phyloP scores from a whole-genome alignment of 805 yeast species.

The Yamadazyma philogaea region DNA sequence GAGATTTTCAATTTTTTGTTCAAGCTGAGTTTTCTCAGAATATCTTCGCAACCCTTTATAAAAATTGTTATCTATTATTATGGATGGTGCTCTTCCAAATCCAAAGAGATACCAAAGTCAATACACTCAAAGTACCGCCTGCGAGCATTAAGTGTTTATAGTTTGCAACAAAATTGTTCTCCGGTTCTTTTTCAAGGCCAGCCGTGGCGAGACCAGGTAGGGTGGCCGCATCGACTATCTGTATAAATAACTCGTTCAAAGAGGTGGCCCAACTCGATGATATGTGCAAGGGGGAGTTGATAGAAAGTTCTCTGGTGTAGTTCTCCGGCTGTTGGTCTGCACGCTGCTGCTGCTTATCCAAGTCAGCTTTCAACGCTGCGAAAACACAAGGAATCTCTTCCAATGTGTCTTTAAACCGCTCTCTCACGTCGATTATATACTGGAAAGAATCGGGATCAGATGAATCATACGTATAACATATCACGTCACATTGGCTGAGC shows the following conservation, averaged over 20 bases:
- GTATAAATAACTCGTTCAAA: conserved; percentile 77
- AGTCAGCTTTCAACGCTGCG: conserved; percentile 92
- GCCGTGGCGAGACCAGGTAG: conserved; percentile 77
- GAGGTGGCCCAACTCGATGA: conserved; percentile 90
- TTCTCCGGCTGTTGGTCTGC: conserved; percentile 84
- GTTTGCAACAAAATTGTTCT: conserved; percentile 48
- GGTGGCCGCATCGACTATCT: conserved; percentile 84
- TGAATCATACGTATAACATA: conserved; percentile 89
- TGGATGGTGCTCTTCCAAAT: conserved; percentile 53
- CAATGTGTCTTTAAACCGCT: conserved; percentile 54
- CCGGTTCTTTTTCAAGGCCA: conserved; percentile 61
- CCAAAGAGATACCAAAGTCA: conserved; percentile 63
- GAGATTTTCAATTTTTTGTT: conserved; percentile 4
- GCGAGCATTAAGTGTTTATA: conserved; percentile 57
- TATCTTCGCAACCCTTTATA: neutral
- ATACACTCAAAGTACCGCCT: conserved; percentile 66
- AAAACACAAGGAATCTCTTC: conserved; percentile 74
- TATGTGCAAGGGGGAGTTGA: conserved; percentile 86
- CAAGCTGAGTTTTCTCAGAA: neutral
- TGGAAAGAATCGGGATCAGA: conserved; percentile 95
- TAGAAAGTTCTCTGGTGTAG: conserved; percentile 60
- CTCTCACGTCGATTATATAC: conserved; percentile 67
- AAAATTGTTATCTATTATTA: conserved; percentile 2
- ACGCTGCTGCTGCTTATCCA: conserved; percentile 93
- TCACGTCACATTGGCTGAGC: conserved; percentile 82